Conservation (phyloP, 768 basidiomycete species). For the Tricholomella constricta region DNA sequence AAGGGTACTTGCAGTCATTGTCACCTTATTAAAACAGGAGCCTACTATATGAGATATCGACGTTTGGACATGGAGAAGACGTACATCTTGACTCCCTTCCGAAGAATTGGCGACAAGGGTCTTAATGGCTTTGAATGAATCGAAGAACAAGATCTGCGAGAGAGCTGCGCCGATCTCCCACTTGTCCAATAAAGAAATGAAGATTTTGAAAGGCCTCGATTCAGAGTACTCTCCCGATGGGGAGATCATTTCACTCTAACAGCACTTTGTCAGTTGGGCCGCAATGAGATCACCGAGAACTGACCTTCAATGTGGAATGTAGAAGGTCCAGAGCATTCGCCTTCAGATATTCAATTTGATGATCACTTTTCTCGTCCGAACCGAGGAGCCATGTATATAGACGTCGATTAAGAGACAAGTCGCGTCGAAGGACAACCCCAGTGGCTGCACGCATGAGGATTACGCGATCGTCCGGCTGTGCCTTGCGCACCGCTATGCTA, state of each 20-base stretch:
- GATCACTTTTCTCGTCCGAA: conserved; percentile 72
- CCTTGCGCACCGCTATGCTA: conserved; percentile 66
- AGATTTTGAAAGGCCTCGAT: conserved; percentile 92
- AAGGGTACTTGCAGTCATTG: conserved; percentile 82
- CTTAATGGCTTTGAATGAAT: conserved; percentile 76
- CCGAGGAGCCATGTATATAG: conserved; percentile 94
- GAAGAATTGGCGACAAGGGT: conserved; percentile 50
- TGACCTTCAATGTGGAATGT: conserved; percentile 66
- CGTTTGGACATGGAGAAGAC: conserved; percentile 20
- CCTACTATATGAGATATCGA: background rate
- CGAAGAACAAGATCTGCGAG: conserved; percentile 77
- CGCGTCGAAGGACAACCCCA: conserved; percentile 88
- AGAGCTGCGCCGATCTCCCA: conserved; percentile 91
- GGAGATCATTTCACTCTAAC: conserved; percentile 73
- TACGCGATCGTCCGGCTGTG: conserved; percentile 69
- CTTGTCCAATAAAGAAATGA: conserved; percentile 92
- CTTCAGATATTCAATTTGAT: conserved; percentile 71
- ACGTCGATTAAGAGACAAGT: conserved; percentile 89
- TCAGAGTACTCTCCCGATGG: conserved; percentile 74
- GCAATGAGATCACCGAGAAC: background rate
- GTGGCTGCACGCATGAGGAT: conserved; percentile 87
- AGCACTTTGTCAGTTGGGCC: background rate
- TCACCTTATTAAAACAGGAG: conserved; percentile 44
- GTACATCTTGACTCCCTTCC: conserved; percentile 64
- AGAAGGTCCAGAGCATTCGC: conserved; percentile 74